Percentiles rank a stretch among this genome's conserved stretches.
Conservation (phyloP, 768 basidiomycete genomes). For the Suillus weaverae region DNA sequence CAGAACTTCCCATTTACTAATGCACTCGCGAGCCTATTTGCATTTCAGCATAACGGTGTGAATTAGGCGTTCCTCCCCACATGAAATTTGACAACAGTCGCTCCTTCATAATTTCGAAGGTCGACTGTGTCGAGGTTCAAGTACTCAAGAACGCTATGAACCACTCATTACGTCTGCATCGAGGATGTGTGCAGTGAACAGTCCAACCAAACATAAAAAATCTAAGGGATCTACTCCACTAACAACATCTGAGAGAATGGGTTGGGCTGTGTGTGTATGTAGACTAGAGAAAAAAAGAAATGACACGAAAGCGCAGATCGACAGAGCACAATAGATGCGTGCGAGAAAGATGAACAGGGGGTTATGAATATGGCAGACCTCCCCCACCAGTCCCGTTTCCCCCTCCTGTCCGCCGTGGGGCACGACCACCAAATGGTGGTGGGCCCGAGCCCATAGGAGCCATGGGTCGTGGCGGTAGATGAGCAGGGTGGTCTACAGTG, state of each 20-base stretch:
- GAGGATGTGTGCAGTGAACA: neutral
- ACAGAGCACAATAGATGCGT: slow-evolving; percentile 6
- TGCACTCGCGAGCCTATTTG: neutral
- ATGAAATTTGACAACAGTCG: neutral
- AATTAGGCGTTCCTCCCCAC: neutral
- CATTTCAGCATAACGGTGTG: neutral
- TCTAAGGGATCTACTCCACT: neutral
- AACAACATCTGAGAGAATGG: neutral
- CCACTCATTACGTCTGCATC: neutral
- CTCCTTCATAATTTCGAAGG: neutral
- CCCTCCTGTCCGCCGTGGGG: slow-evolving; percentile 18
- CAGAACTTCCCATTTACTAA: neutral
- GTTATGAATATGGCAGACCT: slow-evolving; percentile 32
- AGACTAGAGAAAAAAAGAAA: neutral
- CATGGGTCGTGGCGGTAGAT: slow-evolving; percentile 23
- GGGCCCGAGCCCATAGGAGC: slow-evolving; percentile 18
- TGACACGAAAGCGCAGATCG: neutral
- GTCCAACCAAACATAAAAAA: neutral
- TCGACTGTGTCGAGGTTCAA: neutral
- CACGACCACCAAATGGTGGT: slow-evolving; percentile 10
- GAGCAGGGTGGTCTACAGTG: slow-evolving; percentile 6
- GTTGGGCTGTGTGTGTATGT: neutral
- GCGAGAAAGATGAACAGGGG: neutral
- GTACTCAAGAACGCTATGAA: neutral
- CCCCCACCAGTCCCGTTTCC: slow-evolving; percentile 17